phyloP scores from a whole-genome alignment of 2,329 filamentous ascomycete genomes.

The Colletotrichum simmondsii region DNA sequence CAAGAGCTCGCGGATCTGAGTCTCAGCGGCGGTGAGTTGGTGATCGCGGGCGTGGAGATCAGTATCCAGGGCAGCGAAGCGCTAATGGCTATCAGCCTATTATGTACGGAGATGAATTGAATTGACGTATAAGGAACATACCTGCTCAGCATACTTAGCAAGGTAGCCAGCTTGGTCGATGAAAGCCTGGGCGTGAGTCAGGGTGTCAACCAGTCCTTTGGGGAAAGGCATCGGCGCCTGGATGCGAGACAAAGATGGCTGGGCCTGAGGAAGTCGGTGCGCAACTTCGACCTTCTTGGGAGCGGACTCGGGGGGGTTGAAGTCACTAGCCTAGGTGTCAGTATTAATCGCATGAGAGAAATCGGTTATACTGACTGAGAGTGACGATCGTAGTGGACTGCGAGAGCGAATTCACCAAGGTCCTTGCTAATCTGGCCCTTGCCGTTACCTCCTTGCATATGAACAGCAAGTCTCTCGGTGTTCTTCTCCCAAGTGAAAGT shows the following conservation, averaged over 20 bases:
- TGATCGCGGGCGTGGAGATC: no score
- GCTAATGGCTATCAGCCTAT: no score
- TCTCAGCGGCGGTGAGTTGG: no score
- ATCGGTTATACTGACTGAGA: constrained; percentile 5
- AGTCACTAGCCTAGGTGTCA: no score
- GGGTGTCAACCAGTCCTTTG: background rate
- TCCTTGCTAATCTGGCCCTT: background rate
- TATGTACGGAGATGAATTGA: no score
- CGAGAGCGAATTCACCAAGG: background rate
- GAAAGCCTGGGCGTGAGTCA: background rate
- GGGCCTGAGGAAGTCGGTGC: background rate
- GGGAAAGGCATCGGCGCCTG: background rate
- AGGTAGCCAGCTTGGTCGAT: background rate
- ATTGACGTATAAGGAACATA: no score
- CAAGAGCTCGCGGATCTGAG: no score
- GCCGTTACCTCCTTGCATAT: background rate
- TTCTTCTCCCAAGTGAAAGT: background rate
- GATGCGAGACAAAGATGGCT: background rate
- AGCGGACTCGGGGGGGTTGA: background rate
- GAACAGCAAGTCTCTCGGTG: background rate
- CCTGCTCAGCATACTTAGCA: background rate
- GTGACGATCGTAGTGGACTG: background rate
- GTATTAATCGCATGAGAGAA: no score
- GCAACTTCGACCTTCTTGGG: background rate
- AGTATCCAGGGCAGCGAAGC: no score